Percentiles rank a stretch among this genome's conserved stretches.
phyloP scores from a whole-genome alignment of 345 rosid genomes.

The Iberis pinnata region DNA sequence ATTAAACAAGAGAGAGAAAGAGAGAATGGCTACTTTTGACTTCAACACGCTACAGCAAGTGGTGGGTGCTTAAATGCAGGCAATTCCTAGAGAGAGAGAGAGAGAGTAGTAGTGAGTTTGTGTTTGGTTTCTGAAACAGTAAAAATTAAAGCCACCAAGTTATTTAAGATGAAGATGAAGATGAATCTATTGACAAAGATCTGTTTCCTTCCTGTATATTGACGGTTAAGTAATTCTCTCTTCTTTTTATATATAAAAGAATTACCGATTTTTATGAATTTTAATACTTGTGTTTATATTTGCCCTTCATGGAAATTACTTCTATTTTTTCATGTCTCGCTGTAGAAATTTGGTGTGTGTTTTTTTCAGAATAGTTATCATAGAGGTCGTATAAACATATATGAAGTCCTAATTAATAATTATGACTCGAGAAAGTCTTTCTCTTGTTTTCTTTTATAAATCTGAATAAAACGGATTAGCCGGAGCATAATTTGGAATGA shows the following conservation, averaged over 20 bases:
- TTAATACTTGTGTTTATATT: background rate
- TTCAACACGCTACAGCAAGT: constrained; percentile 37
- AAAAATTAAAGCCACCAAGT: background rate
- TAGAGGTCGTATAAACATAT: constrained; percentile 3
- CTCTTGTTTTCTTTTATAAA: background rate
- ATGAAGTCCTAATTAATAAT: constrained; percentile 8
- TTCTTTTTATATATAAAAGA: background rate
- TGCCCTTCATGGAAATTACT: background rate
- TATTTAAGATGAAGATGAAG: background rate
- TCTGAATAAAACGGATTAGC: constrained; percentile 1
- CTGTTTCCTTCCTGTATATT: background rate
- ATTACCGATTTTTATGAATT: background rate
- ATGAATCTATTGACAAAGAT: constrained; percentile 7
- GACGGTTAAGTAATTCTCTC: constrained; percentile 3
- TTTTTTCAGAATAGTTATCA: background rate
- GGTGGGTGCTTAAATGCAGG: constrained; percentile 24
- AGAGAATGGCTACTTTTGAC: constrained; percentile 33
- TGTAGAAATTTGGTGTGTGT: too few relatives aligned
- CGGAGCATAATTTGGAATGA: background rate
- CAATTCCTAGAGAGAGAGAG: constrained; percentile 19
- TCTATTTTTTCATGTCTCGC: background rate
- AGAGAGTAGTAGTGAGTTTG: too few relatives aligned
- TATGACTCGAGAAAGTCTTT: constrained; percentile 25
- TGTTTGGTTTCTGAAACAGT: constrained; percentile 17
- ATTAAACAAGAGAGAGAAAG: background rate